Conservation (phyloP, 495 filamentous ascomycete species). For the Coniosporium apollinis region DNA sequence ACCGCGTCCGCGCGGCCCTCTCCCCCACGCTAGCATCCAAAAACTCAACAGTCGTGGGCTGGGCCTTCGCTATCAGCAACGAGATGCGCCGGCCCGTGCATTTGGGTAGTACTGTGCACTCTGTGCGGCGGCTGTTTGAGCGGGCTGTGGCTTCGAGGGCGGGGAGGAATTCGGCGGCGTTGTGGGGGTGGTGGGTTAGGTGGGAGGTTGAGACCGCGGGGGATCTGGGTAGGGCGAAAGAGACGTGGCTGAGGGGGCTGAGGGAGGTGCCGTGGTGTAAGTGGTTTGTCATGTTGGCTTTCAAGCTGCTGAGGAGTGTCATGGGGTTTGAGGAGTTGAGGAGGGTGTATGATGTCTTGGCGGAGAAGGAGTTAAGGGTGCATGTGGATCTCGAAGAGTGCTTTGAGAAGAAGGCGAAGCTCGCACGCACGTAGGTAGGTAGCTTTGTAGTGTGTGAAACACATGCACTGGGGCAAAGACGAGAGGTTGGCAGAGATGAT, state of each 20-base stretch:
- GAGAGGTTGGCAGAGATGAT: background rate
- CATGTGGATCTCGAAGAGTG: slow-evolving; percentile 27
- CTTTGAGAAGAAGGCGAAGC: slow-evolving; percentile 6
- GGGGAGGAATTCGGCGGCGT: slow-evolving; percentile 11
- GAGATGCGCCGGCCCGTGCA: slow-evolving; percentile 26
- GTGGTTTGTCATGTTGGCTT: slow-evolving; percentile 27
- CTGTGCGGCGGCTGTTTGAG: slow-evolving; percentile 15
- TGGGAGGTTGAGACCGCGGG: slow-evolving; percentile 13
- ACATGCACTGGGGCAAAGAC: background rate
- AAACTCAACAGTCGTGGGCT: slow-evolving; percentile 27
- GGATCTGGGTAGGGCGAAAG: slow-evolving; percentile 9
- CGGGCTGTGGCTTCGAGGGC: slow-evolving; percentile 8
- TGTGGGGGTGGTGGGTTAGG: slow-evolving; percentile 16
- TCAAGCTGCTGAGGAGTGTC: slow-evolving; percentile 11
- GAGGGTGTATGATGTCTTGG: slow-evolving; percentile 31
- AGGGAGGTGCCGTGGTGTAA: slow-evolving; percentile 22
- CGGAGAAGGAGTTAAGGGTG: slow-evolving; percentile 36
- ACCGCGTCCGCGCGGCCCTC: slow-evolving; percentile 49
- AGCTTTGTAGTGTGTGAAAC: background rate
- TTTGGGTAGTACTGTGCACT: slow-evolving; percentile 11
- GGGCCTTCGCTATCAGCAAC: slow-evolving; percentile 49
- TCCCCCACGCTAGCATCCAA: slow-evolving; percentile 27
- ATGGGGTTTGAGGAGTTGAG: slow-evolving; percentile 28
- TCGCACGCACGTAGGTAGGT: background rate
- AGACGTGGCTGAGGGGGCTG: slow-evolving; percentile 19